Base-by-base conservation (phyloP, 768 basidiomycete genomes). In the Leccinum barrowsii region DNA sequence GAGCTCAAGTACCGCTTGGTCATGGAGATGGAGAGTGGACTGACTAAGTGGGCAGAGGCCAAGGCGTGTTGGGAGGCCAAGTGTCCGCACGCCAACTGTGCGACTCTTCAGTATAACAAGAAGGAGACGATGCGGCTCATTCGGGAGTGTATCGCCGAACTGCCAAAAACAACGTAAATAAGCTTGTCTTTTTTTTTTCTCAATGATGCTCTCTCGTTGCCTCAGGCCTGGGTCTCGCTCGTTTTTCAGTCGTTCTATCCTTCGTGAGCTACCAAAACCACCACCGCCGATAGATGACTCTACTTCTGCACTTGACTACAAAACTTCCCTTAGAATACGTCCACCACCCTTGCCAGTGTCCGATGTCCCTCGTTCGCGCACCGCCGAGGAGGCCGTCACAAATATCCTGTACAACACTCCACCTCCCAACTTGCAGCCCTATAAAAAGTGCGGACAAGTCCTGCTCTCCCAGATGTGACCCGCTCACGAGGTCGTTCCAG, bases 381-480 rank as follows among this genome's bases (percentile, higher is more conserved):
- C 82, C 10, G 95, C 95, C 19, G 94, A 97, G 73, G 94, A 98
- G 75, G 94, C 96, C 30, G 96, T 98, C 34, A 95, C 94, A 32
- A 98, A 98, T 69, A 98, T 98, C 66, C 77, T 98, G 13, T 98
- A 98, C 77, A 97, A 98, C 69, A 95, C 94, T 3, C 93, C 92
- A 8, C 91, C 93, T 22, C 92, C 93, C 4, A 94, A 89, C 68
- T 72, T 90, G 50, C 91, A 95, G 68, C 94, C 94, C 2, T 97
- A 86, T 76, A 95, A 95, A 82, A 92, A 89, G 93, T 93, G 3
- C 1, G 35, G 63, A 50, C 17, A 2, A 15, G 8, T 49, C n/a
- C 7, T 12, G 17, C 17, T 10, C 48, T 22, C 24, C 15, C 26
- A 26, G 8, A 15, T 10, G 7, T 24, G 3, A 22, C 46, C 12